phyloP scores from a whole-genome alignment of 495 filamentous ascomycete genomes.

The Podospora pseudoanserina region DNA sequence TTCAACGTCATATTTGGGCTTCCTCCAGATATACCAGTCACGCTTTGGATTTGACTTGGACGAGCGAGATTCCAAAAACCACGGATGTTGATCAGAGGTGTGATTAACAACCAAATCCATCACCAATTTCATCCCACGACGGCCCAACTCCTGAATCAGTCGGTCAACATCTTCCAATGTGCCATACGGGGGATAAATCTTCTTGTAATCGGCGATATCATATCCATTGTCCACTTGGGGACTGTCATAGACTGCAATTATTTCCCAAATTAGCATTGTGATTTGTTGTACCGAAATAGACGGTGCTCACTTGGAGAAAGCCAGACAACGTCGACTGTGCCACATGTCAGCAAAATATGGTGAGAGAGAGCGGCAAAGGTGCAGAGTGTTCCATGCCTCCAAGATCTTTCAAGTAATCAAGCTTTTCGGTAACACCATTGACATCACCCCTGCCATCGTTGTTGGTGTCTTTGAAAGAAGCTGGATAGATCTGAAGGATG shows the following conservation, averaged over 20 bases:
- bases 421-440: constrained; percentile 61
- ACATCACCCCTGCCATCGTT: constrained; percentile 66
- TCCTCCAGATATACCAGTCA: constrained; percentile 72
- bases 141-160: constrained; percentile 54
- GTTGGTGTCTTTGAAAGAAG: constrained; percentile 65
- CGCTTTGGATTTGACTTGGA: constrained; percentile 59
- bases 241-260: constrained; percentile 50
- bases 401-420: constrained; percentile 62
- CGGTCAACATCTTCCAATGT: constrained; percentile 59
- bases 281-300: background rate
- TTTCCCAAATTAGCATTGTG: background rate
- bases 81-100: constrained; percentile 71
- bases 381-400: constrained; percentile 29
- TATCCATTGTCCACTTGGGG: constrained; percentile 58
- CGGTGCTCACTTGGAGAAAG: constrained; percentile 48
- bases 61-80: constrained; percentile 66
- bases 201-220: constrained; percentile 62
- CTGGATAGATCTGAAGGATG: constrained; percentile 60
- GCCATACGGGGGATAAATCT: constrained; percentile 59
- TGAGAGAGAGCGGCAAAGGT: background rate
- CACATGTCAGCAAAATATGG: background rate
- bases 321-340: constrained; percentile 59
- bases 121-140: constrained; percentile 64
- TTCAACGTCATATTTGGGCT: constrained; percentile 52
- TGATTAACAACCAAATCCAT: constrained; percentile 78